Conservation (phyloP, 495 filamentous ascomycete genomes). For the Tuber brumale region DNA sequence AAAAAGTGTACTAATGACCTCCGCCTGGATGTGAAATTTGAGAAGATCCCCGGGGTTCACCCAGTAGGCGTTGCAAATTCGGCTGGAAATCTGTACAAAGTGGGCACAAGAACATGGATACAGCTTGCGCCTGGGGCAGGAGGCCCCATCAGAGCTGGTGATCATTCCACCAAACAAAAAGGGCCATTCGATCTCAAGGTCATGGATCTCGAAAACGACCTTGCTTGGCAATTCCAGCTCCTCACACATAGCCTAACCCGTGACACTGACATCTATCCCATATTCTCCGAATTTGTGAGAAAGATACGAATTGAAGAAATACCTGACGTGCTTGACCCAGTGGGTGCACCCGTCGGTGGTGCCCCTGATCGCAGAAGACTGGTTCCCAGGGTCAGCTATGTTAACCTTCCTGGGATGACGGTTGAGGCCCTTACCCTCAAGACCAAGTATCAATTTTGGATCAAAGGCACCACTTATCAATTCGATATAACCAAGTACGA, state of each 20-base stretch:
- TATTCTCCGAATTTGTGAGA: constrained; percentile 36
- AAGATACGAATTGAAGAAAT: constrained; percentile 36
- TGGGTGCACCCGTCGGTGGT: constrained; percentile 16
- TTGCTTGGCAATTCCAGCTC: constrained; percentile 40
- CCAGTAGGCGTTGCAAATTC: constrained; percentile 26
- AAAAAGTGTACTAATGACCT: constrained; percentile 19
- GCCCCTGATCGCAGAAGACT: constrained; percentile 28
- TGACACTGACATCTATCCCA: constrained; percentile 29
- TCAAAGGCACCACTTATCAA: constrained; percentile 28
- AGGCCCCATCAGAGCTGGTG: constrained; percentile 22
- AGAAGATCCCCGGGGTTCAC: constrained; percentile 30
- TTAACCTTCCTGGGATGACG: constrained; percentile 34
- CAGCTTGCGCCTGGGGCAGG: constrained; percentile 14
- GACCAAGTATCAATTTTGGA: constrained; percentile 38
- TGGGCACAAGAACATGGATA: constrained; percentile 21
- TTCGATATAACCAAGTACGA: constrained; percentile 42
- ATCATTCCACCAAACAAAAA: constrained; percentile 18
- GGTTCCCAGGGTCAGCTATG: constrained; percentile 30
- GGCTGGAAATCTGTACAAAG: constrained; percentile 26
- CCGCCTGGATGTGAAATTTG: constrained; percentile 36
- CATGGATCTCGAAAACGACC: constrained; percentile 35
- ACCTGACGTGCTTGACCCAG: constrained; percentile 29
- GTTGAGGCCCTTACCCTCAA: constrained; percentile 36
- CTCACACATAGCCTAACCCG: constrained; percentile 18
- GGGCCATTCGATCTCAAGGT: constrained; percentile 36